Base-by-base conservation (phyloP, 2,329 filamentous ascomycete species). In the Oidium heveae region DNA sequence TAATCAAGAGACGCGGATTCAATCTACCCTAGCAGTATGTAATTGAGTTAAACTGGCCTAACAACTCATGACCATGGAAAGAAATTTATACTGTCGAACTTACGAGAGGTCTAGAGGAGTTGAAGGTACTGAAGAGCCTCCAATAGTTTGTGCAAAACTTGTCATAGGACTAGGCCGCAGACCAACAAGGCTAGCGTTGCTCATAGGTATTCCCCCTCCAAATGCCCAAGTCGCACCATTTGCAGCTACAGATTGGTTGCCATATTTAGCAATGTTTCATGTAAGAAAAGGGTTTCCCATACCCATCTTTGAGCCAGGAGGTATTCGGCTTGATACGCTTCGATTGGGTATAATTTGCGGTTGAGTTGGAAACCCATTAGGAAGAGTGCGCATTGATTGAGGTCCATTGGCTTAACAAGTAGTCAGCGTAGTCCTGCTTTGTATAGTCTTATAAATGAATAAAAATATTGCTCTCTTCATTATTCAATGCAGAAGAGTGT, bases 121-220 rank as follows among this genome's bases (percentile, higher is more conserved):
- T 60, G 74, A 69, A 61, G 75, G 73, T 66, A 80, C 77, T 56
- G 77, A 79, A 58, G 75, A 75, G 62, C 73, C 62, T 53, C 62
- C 74, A 62, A 82, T 68, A 63, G 76, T 81, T 65, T 82, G 78
- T 52, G 78, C 77, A 67, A 82, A 82, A 66, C 77, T 82, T 69
- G 65, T 74, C 78, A 61, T 76, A 71, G 58, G 73, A 71, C 62
- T 77, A 70, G 55, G 69, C 66, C 58, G 72, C 52, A 71, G 69
- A 59, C 71, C 76, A 62, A 72, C 74, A 56, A 78, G 69, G 46
- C 70, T 70, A 62, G 71, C 71, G 61, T 69, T 68, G 56, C 75
- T 73, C 74, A 82, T 79, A 28, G 77, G 76, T 62, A 79, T 71
- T 60, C 71, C 74, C 56, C 72, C 73, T 57, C 76, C 74, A 67